Evolutionary conservation across 2,329 filamentous ascomycete genomes (phyloP).

Genomic region (Aspergillus jensenii): DNA sequence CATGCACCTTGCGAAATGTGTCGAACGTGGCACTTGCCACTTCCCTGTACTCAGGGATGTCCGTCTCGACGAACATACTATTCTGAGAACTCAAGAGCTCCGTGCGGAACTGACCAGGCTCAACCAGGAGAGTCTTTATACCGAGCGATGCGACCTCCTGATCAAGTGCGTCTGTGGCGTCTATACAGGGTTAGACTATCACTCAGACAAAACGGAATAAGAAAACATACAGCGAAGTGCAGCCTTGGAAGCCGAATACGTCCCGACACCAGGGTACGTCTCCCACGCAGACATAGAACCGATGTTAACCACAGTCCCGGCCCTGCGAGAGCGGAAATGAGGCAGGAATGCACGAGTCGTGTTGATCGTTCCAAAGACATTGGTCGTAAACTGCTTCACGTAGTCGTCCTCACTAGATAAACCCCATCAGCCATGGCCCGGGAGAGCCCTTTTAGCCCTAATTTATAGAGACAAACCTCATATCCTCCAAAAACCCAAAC

Average conservation of each 20-base stretch:
- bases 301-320: slow-evolving; percentile 39
- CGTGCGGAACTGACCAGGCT: slow-evolving; percentile 40
- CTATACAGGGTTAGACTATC: not conserved
- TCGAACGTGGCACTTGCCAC: slow-evolving; percentile 19
- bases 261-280: slow-evolving; percentile 23
- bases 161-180: slow-evolving; percentile 15
- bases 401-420: slow-evolving; percentile 20
- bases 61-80: slow-evolving; percentile 6
- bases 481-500: slow-evolving; percentile 30
- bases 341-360: slow-evolving; percentile 38
- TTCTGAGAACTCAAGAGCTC: slow-evolving; percentile 23
- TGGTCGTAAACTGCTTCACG: slow-evolving; percentile 35
- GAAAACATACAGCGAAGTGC: slow-evolving; percentile 11
- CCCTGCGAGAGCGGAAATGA: slow-evolving; percentile 31
- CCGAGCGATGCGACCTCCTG: slow-evolving; percentile 35
- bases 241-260: slow-evolving; percentile 39
- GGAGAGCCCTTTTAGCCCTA: too few relatives aligned
- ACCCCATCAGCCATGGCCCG: not conserved
- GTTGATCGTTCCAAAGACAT: slow-evolving; percentile 40
- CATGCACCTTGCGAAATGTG: slow-evolving; percentile 22
- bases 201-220: too few relatives aligned
- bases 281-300: slow-evolving; percentile 34
- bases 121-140: slow-evolving; percentile 36
- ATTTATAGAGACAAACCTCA: not conserved
- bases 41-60: slow-evolving; percentile 24